phyloP scores from a whole-genome alignment of 176 grass and related monocot genomes.

The Triticum urartu region DNA sequence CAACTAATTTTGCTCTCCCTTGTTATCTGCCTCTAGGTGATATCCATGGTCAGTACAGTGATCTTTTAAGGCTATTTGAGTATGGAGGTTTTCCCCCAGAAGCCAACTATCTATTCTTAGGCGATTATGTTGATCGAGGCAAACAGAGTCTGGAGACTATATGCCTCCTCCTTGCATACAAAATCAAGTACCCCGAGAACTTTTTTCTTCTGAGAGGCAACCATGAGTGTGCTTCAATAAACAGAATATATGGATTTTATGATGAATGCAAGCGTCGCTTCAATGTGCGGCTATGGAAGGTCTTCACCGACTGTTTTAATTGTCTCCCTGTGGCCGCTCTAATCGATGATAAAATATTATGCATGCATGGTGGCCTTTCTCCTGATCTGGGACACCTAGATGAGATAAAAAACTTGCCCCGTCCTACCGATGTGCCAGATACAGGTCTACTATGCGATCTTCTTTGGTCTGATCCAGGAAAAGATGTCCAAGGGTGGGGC shows the following conservation, averaged over 20 bases:
- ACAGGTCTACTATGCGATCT: slow-evolving; percentile 79
- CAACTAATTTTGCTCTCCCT: background rate
- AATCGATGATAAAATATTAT: slow-evolving; percentile 96
- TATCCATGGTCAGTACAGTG: slow-evolving; percentile 93
- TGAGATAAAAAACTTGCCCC: slow-evolving; percentile 63
- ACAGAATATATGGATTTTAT: slow-evolving; percentile 98
- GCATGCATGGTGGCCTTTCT: slow-evolving; percentile 94
- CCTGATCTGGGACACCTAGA: slow-evolving; percentile 70
- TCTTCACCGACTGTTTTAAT: slow-evolving; percentile 95
- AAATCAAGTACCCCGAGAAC: slow-evolving; percentile 93
- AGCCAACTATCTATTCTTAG: slow-evolving; percentile 87
- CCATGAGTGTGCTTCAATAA: slow-evolving; percentile 98
- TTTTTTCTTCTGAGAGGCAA: slow-evolving; percentile 94
- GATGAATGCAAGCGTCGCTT: slow-evolving; percentile 93
- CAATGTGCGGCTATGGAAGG: slow-evolving; percentile 86
- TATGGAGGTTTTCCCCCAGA: slow-evolving; percentile 78
- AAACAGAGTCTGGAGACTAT: slow-evolving; percentile 97
- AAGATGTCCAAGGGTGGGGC: slow-evolving; percentile 82
- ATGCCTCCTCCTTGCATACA: slow-evolving; percentile 87
- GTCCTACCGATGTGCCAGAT: slow-evolving; percentile 85
- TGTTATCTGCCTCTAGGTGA: slow-evolving; percentile 58
- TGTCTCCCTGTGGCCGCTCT: slow-evolving; percentile 87
- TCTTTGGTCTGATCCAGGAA: slow-evolving; percentile 90
- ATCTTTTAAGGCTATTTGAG: slow-evolving; percentile 86
- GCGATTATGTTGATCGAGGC: slow-evolving; percentile 93